phyloP scores from a whole-genome alignment of 768 basidiomycete genomes.

The Lactarius evosmus region DNA sequence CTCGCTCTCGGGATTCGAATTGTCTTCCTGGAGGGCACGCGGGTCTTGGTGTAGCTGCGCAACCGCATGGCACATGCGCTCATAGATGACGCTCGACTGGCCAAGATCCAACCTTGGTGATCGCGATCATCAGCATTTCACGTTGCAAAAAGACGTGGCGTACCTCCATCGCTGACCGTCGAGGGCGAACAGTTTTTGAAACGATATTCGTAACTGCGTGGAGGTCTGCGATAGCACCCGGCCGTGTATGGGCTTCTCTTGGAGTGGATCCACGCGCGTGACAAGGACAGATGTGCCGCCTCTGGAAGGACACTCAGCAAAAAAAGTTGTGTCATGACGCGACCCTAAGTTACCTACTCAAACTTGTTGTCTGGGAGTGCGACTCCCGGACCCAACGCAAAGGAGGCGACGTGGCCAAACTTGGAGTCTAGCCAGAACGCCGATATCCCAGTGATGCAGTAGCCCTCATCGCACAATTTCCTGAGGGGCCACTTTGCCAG shows the following conservation, averaged over 20 bases:
- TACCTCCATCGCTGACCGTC: conserved; percentile 50
- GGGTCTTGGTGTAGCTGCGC: conserved; percentile 54
- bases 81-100: conserved; percentile 58
- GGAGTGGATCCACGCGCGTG: conserved; percentile 58
- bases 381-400: conserved; percentile 60
- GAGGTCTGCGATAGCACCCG: conserved; percentile 49
- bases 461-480: conserved; percentile 65
- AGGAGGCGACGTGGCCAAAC: conserved; percentile 64
- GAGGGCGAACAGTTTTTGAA: conserved; percentile 47
- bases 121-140: conserved; percentile 7
- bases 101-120: conserved; percentile 59
- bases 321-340: neutral
- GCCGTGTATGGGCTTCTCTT: conserved; percentile 52
- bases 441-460: conserved; percentile 59
- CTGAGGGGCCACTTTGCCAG: conserved; percentile 64
- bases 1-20: conserved; percentile 39
- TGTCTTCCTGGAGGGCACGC: conserved; percentile 36
- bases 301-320: conserved; percentile 38
- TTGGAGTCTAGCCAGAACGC: conserved; percentile 68
- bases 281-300: conserved; percentile 68
- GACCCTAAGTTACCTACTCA: conserved; percentile 47
- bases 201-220: conserved; percentile 56
- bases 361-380: conserved; percentile 64
- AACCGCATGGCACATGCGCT: conserved; percentile 70
- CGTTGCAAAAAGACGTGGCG: neutral